Base-by-base conservation (phyloP, 2,329 filamentous ascomycete species). In the Alternaria incomplexa region DNA sequence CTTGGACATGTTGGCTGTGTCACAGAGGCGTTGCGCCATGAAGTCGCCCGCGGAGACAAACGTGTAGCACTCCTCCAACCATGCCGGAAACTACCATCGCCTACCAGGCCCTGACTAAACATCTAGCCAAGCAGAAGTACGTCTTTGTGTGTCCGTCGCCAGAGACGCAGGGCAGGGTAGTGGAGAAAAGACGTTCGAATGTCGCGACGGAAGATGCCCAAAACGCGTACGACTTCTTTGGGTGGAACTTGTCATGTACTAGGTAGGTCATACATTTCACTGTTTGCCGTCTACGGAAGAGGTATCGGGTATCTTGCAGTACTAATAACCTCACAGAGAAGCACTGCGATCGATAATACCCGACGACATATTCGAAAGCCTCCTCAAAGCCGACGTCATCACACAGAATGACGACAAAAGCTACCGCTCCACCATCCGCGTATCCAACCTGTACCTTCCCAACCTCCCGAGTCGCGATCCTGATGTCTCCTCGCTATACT, bases 391-490 rank as follows among this genome's bases (percentile, higher is more conserved):
- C 5, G 50, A 46, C 17, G 46, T 69, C 9, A 63, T 73, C 43
- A 63, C 45, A 2, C 25, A 62, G 7, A 32, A 45, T 20, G 50
- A 64, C 10, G 36, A 59, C 36, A 47, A 55, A 15, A 51, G 56
- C 17, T 68, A 67, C 52, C 69, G 62, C 30, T 70, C 70, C 15
- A 64, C 53, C 8, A 57, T 73, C 13, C 70, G 70, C 50, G 65
- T 73, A 5, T 73, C 70, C 22, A 66, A 72, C 61, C 64, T 73
- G 25, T 73, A 73, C 44, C 66, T 72, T 5, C 65, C 66, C 15
- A 36, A 36, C 8, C 53, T 56, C 12, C 52, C 47, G 7, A 56
- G 30, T 23, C 43, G 23, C 15, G 36, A 63, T 6, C 3, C 40
- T 6, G 46, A 60, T 32, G 25, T 53, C 11, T 6, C 58, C 3